Conservation (phyloP, 2,329 filamentous ascomycete genomes). For the Chrysosporium keratinophilum region DNA sequence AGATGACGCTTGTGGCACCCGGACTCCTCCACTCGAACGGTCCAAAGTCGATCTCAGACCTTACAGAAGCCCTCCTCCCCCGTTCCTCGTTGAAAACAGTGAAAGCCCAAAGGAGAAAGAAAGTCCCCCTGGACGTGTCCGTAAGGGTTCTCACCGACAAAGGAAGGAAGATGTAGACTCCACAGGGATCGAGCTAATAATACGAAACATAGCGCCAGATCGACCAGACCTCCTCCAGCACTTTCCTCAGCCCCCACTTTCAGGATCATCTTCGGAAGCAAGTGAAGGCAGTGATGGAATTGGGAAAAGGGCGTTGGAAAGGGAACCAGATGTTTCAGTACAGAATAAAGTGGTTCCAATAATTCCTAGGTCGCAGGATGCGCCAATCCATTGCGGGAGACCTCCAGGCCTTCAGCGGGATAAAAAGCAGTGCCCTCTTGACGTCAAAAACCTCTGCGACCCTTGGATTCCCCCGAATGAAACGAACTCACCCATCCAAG, state of each 20-base stretch:
- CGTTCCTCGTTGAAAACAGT: constrained; percentile 25
- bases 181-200: constrained; percentile 57
- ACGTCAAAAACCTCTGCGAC: constrained; percentile 3
- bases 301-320: not conserved
- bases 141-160: constrained; percentile 26
- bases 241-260: constrained; percentile 5
- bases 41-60: constrained; percentile 25
- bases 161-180: constrained; percentile 22
- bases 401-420: not conserved
- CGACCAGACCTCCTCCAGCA: constrained; percentile 52
- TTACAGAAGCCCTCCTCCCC: constrained; percentile 25
- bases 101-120: constrained; percentile 23
- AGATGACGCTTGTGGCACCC: constrained; percentile 28
- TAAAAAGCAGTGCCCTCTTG: not conserved
- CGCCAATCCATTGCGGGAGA: not conserved
- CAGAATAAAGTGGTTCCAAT: not conserved
- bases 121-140: constrained; percentile 26
- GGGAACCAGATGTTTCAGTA: not conserved
- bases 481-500: not conserved
- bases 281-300: not conserved
- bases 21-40: constrained; percentile 30
- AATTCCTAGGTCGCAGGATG: not conserved
- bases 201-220: constrained; percentile 54
- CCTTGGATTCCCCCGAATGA: not conserved
- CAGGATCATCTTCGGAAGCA: constrained; percentile 5